phyloP scores from a whole-genome alignment of 2,329 filamentous ascomycete species.

The Thielaviopsis ethacetica region DNA sequence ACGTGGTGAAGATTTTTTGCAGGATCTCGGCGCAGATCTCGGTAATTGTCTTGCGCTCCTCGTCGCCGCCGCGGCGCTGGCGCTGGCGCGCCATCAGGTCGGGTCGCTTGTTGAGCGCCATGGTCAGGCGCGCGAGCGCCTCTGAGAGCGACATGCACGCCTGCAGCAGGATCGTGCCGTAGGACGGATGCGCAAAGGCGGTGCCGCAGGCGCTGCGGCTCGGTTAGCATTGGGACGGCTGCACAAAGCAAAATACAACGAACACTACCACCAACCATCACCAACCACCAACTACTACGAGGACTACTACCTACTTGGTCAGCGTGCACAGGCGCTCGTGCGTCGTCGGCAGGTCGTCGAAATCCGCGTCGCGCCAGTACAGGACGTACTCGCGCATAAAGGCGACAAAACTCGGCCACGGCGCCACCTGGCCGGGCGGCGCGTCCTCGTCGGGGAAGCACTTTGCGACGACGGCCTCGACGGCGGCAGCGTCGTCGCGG shows the following conservation, averaged over 20 bases:
- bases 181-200: conserved; percentile 61
- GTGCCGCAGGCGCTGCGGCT: conserved; percentile 56
- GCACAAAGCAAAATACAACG: no score
- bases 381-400: conserved; percentile 70
- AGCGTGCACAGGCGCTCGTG: conserved; percentile 60
- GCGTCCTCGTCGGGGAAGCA: conserved; percentile 45
- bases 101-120: conserved; percentile 66
- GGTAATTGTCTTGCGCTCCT: conserved; percentile 61
- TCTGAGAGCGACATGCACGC: conserved; percentile 71
- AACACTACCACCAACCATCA: no score
- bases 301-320: conserved; percentile 50
- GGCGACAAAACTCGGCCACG: conserved; percentile 60
- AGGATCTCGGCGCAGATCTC: conserved; percentile 81
- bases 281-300: no score
- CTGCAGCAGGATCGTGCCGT: conserved; percentile 67
- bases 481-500: conserved; percentile 26
- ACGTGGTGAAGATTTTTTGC: conserved; percentile 80
- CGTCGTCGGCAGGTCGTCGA: conserved; percentile 56
- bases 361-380: conserved; percentile 68
- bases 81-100: conserved; percentile 41
- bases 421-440: conserved; percentile 40
- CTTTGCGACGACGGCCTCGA: conserved; percentile 47
- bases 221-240: neutral
- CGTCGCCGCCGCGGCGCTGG: conserved; percentile 30
- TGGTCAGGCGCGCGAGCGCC: conserved; percentile 65